A percentile compares a stretch with the other conserved stretches of the same genome.
Evolutionary conservation across 306 rosid species (phyloP).

Genomic region (Ceratonia siliqua): DNA sequence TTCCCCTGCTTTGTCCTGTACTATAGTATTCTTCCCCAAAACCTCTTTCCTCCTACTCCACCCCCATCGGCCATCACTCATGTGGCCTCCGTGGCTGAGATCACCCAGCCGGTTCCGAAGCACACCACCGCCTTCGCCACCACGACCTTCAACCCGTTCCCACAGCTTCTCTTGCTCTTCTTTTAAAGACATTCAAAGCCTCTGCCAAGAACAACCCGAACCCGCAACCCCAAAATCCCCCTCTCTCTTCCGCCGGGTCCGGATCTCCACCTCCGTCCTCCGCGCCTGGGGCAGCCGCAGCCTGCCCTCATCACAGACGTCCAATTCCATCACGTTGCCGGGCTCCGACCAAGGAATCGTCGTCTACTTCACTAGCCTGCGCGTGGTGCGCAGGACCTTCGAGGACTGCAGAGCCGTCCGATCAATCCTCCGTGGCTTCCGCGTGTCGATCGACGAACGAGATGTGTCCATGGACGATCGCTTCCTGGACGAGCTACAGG

Average conservation of each 20-base stretch:
- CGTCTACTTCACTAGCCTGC: constrained; percentile 79
- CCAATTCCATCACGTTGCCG: constrained; percentile 26
- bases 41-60: background rate
- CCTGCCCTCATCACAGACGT: background rate
- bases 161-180: constrained; percentile 54
- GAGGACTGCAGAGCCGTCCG: constrained; percentile 67
- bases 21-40: background rate
- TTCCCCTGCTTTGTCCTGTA: background rate
- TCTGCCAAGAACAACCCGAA: constrained; percentile 46
- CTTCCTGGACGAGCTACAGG: constrained; percentile 59
- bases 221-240: constrained; percentile 54
- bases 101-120: constrained; percentile 54
- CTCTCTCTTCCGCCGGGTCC: constrained; percentile 63
- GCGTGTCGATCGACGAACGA: constrained; percentile 73
- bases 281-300: constrained; percentile 42
- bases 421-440: constrained; percentile 62
- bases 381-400: constrained; percentile 78
- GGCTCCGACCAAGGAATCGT: constrained; percentile 54
- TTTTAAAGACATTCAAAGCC: constrained; percentile 70
- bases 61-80: constrained; percentile 24
- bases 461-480: constrained; percentile 73
- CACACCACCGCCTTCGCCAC: constrained; percentile 30
- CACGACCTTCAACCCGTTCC: constrained; percentile 10
- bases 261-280: constrained; percentile 50
- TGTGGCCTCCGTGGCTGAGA: constrained; percentile 83